Evolutionary conservation across 1,284 basidiomycete species (phyloP).

Genomic region (Afroboletus lepidellus): DNA sequence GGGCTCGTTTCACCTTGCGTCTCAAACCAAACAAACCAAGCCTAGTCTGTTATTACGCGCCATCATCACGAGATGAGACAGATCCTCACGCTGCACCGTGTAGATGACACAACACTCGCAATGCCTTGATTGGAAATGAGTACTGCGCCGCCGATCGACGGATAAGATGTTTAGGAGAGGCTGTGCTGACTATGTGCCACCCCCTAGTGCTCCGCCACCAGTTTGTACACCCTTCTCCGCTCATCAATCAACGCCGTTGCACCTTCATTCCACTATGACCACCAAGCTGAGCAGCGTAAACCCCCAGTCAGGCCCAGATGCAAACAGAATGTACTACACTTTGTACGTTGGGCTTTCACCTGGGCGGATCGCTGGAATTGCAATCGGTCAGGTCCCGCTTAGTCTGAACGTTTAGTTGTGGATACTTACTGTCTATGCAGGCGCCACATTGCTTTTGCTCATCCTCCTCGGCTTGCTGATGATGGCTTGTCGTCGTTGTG

Average conservation of each 20-base stretch:
- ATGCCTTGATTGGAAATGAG: too few species aligned
- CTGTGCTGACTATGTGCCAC: background rate
- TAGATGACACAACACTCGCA: too few species aligned
- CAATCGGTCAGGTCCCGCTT: constrained; percentile 21
- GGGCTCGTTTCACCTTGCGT: too few species aligned
- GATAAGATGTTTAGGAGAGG: background rate
- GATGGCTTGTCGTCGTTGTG: constrained; percentile 13
- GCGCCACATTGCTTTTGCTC: constrained; percentile 6
- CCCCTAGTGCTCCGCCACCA: background rate
- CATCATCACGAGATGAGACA: too few species aligned
- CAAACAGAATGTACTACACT: background rate
- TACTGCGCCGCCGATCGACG: background rate
- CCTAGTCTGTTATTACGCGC: too few species aligned
- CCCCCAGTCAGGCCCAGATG: constrained; percentile 4
- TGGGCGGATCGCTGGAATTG: constrained; percentile 26
- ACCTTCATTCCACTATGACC: background rate
- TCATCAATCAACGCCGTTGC: background rate
- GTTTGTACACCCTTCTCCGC: background rate
- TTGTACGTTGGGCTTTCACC: constrained; percentile 24
- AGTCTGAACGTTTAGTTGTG: background rate
- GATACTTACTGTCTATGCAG: constrained; percentile 8
- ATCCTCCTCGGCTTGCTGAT: constrained; percentile 12
- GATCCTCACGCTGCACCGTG: too few species aligned
- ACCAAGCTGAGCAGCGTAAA: constrained; percentile 1
- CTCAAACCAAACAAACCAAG: too few species aligned